Base-by-base conservation (phyloP, 2,329 filamentous ascomycete species). In the Diaporthe australafricana region DNA sequence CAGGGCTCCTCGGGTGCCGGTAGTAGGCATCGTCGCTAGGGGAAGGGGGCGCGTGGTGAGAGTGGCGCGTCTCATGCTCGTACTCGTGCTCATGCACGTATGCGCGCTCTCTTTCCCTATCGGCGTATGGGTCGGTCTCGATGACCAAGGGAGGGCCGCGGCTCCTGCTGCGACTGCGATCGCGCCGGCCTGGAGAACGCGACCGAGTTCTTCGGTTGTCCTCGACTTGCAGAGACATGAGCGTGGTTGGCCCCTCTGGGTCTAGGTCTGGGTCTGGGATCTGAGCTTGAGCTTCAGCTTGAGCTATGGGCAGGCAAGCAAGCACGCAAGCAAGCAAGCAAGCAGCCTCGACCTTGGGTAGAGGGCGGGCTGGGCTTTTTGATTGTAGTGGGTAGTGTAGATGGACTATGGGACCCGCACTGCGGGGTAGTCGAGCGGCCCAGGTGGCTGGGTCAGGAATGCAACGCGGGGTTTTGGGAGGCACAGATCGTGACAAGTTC, bases 191-290 rank as follows among this genome's bases (percentile, higher is more conserved):
- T 57, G 81, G 83, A 0, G 87, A 89, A 67, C 84, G 83, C 66
- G 87, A 86, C 68, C 86, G 86, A 62, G 81, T 84, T 68, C 84
- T 83, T 62, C 80, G 79, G 71, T 78, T 78, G 70, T 85, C 84
- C 72, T 86, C 85, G 68, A 87, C 84, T 70, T 83, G 81, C 55
- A 89, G 82, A 75, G 88, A 89, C 87, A 89, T 90, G 76, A 35
- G 38, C 20, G 30, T n/a, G 66, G 66, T 38, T 17, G 32, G n/a
- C 32, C 17, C 62, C 32, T 25, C 12, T 40, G 53, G 20, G 30
- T n/a, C 52, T 11, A 17, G 20, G 52, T 38, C 52, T 16, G 8
- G 38, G 38, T 14, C 38, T 38, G 20, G 11, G 52, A 9, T 56
- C 20, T 27, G 50, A 27, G 30, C 30, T 22, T 8, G 53, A 56